These are phyloP conservation scores for Themeda triandra DNA, from an alignment of 176 grass and related monocot genomes.

Conservation along the genomic window DNA sequence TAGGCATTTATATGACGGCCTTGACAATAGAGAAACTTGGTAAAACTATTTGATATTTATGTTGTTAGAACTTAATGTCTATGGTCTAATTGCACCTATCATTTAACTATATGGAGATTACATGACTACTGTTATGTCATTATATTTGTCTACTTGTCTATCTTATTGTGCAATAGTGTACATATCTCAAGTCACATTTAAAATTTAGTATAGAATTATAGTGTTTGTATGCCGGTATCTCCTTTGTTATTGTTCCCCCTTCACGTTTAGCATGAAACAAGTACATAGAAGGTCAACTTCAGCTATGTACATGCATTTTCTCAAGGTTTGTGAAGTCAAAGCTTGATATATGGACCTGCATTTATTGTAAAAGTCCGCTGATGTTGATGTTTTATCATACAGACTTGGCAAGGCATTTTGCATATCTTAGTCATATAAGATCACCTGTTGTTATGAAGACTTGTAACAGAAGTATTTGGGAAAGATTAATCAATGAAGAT, in stretches of 20 bases:
- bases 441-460: background rate
- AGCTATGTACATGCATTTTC: background rate
- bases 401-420: background rate
- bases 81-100: too few species aligned
- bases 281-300: slow-evolving; percentile 25
- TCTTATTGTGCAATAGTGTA: too few species aligned
- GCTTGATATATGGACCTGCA: background rate
- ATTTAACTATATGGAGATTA: too few species aligned
- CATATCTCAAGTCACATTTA: too few species aligned
- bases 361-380: background rate
- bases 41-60: too few species aligned
- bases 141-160: too few species aligned
- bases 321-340: background rate
- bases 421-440: background rate
- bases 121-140: too few species aligned
- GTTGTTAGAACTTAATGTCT: too few species aligned
- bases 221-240: background rate
- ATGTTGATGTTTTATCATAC: background rate
- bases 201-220: background rate
- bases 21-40: too few species aligned
- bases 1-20: too few species aligned
- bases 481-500: background rate
- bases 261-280: slow-evolving; percentile 22
- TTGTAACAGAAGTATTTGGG: background rate
- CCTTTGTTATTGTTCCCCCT: background rate